Base-by-base conservation (phyloP, 169 alveolate species). In the Besnoitia besnoiti region DNA sequence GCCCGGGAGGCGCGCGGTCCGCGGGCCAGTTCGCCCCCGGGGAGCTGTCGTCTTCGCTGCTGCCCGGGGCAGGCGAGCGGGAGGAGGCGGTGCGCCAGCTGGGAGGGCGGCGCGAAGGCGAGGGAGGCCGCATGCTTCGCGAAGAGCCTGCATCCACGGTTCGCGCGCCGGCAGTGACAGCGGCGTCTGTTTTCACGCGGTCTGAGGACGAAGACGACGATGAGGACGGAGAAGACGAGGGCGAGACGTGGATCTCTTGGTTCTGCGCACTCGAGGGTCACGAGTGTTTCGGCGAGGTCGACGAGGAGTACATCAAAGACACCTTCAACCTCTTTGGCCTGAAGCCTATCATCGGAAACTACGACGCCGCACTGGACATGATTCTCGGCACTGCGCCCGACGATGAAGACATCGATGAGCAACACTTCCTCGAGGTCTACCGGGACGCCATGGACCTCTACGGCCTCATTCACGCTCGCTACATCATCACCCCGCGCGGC, bases 381-480 rank as follows among this genome's bases (percentile, higher is more conserved):
- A 97, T 98, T 21, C 89, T 97, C 88, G 98, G 96, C 77, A 98
- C 96, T 59, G 94, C 91, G 30, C 85, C 88, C 0, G 93, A 88
- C 51, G 95, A 94, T n/a, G 95, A 90, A 30, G 94, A 93, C 62
- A 85, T 92, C 51, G 93, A 82, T 10, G 95, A 92, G 49, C 62
- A 89, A 16, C 90, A 89, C 89, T 92, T 92, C 85, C 89, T 92
- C 35, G 95, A 93, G 42, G 80, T 93, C 80, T 93, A 91, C 85
- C 95, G 98, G 94, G 97, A 96, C 91, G 99, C 99, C 24, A 97
- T 98, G 40, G 99, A 97, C 85, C 95, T 98, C 61, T 98, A 98
- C 95, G 99, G 99, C 10, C 88, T 98, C 88, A 97, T 98, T 51
- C 99, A 99, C 92, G 97, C 99, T 47, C 94, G 99, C 85, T 99